Evolutionary conservation across 768 basidiomycete species (phyloP).

Genomic region (Ramaria rubella): DNA sequence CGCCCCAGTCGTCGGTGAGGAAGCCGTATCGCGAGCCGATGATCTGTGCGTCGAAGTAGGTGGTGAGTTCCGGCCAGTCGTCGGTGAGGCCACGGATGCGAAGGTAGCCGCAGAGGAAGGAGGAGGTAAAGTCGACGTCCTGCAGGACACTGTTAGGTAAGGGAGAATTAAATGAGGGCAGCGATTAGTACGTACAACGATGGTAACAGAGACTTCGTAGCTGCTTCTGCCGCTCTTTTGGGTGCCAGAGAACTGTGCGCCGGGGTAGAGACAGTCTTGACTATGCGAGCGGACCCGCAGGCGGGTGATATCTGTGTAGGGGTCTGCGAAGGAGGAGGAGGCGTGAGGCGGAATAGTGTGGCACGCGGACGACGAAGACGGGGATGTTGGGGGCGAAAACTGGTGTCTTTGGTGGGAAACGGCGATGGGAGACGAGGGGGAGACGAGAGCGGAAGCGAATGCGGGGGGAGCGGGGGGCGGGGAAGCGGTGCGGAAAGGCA

Average conservation of each 20-base stretch:
- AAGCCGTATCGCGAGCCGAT: slow-evolving; percentile 90
- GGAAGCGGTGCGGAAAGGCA: not conserved
- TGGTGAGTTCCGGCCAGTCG: slow-evolving; percentile 92
- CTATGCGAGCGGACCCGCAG: slow-evolving; percentile 64
- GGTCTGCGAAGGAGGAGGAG: slow-evolving; percentile 33
- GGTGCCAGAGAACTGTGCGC: slow-evolving; percentile 81
- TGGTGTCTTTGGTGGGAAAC: not conserved
- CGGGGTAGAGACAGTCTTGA: slow-evolving; percentile 80
- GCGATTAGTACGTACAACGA: slow-evolving; percentile 61
- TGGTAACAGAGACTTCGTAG: slow-evolving; percentile 90
- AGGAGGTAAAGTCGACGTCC: slow-evolving; percentile 86
- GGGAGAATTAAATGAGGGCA: slow-evolving; percentile 5
- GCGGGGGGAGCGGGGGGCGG: not conserved
- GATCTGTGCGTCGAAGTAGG: slow-evolving; percentile 95
- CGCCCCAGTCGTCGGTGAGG: slow-evolving; percentile 85
- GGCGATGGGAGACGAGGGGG: slow-evolving; percentile 15
- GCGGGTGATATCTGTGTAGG: slow-evolving; percentile 68
- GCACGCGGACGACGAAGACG: slow-evolving; percentile 19
- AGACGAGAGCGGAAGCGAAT: slow-evolving; percentile 16
- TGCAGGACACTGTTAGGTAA: slow-evolving; percentile 23
- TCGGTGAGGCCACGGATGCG: slow-evolving; percentile 89
- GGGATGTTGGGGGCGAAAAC: slow-evolving; percentile 5
- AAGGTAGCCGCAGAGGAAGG: slow-evolving; percentile 86
- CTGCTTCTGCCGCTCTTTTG: slow-evolving; percentile 92
- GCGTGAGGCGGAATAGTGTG: slow-evolving; percentile 16